Conservation (phyloP, 1,284 basidiomycete genomes). For the Cutaneotrichosporon curvatum region DNA sequence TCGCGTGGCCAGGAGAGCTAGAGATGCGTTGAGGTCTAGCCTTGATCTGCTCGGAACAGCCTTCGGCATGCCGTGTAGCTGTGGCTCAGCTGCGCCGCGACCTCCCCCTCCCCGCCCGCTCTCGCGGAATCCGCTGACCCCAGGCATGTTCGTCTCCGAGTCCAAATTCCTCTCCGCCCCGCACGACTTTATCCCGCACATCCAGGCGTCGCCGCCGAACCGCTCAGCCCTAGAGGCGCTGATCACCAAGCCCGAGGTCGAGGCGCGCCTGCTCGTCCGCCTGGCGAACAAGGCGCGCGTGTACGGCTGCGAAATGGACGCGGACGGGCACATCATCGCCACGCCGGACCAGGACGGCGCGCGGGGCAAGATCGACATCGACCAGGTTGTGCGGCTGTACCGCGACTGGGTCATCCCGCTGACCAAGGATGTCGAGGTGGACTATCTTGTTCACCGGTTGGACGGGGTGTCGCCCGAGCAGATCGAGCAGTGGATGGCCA, state of each 20-base stretch:
- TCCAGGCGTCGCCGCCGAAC: constrained; percentile 60
- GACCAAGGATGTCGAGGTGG: constrained; percentile 97
- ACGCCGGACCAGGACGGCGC: constrained; percentile 29
- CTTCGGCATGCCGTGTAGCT: too few relatives aligned
- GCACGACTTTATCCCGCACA: constrained; percentile 82
- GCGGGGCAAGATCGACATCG: constrained; percentile 74
- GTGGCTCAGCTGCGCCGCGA: too few relatives aligned
- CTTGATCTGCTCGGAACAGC: too few relatives aligned
- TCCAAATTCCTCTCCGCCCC: constrained; percentile 85
- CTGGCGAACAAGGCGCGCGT: constrained; percentile 84
- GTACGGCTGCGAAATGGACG: constrained; percentile 84
- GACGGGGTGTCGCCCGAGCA: constrained; percentile 72
- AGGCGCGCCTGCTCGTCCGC: constrained; percentile 74
- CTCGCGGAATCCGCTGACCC: not conserved
- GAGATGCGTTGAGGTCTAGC: too few relatives aligned
- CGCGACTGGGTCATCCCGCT: constrained; percentile 91
- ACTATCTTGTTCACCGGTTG: constrained; percentile 77
- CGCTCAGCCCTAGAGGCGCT: constrained; percentile 66
- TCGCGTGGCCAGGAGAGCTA: too few relatives aligned
- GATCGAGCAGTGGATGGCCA: constrained; percentile 58
- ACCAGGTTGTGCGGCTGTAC: constrained; percentile 87
- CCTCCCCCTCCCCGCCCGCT: too few relatives aligned
- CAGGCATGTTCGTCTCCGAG: constrained; percentile 98
- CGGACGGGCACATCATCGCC: constrained; percentile 56
- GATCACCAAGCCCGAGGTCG: constrained; percentile 95